phyloP scores from a whole-genome alignment of 805 yeast species.

The Nakazawaea populi region DNA sequence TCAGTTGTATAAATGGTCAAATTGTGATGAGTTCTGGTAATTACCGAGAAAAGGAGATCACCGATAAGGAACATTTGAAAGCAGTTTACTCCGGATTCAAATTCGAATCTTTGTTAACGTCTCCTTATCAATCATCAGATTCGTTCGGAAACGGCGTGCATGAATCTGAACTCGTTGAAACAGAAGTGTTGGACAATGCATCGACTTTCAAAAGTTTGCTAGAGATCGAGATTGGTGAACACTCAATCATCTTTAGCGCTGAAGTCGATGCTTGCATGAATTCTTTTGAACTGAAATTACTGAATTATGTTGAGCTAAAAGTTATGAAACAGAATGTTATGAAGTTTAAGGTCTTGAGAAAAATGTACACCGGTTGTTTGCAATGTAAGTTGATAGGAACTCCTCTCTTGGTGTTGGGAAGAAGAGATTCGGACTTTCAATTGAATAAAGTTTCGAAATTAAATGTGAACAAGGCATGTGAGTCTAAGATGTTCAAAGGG shows the following conservation, averaged over 20 bases:
- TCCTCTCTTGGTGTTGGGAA: not conserved
- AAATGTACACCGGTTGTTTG: not conserved
- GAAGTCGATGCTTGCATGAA: constrained; percentile 5
- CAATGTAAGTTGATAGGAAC: constrained; percentile 1
- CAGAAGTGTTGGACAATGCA: not conserved
- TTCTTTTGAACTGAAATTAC: not conserved
- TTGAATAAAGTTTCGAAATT: not conserved
- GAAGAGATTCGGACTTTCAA: not conserved
- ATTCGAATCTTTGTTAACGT: constrained; percentile 4
- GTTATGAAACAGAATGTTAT: not conserved
- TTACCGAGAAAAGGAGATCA: constrained; percentile 3
- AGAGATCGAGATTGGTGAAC: not conserved
- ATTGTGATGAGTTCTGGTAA: constrained; percentile 1
- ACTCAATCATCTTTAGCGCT: not conserved
- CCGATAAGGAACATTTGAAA: not conserved
- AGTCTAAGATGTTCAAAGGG: not conserved
- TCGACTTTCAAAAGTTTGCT: constrained; percentile 1
- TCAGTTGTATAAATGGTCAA: not conserved
- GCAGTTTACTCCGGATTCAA: not conserved
- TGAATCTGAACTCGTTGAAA: not conserved
- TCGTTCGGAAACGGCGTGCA: not conserved
- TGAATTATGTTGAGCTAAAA: constrained; percentile 6
- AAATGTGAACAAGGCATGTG: not conserved
- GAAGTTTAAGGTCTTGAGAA: not conserved
- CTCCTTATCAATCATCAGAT: not conserved